Base-by-base conservation (phyloP, 768 basidiomycete species). In the Panaeolus papilionaceus region DNA sequence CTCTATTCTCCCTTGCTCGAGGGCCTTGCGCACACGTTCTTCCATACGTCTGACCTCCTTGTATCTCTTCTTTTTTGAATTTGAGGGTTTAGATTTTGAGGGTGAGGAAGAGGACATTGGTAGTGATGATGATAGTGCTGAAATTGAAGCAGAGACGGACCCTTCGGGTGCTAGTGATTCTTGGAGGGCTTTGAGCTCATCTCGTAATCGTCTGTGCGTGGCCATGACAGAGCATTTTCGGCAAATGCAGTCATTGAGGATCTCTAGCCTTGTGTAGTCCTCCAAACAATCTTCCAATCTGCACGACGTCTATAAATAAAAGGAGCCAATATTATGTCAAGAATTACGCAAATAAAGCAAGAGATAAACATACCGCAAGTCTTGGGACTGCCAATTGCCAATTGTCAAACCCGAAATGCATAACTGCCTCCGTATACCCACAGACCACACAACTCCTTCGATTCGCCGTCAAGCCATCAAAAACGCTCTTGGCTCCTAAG, bases 351-450 rank as follows among this genome's bases (percentile, higher is more conserved):
- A 47, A 4, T 38, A 47, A 65, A 64, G 45, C 47, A 45, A 69
- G 39, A 38, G 28, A 74, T 44, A 16, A 26, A 85, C 88, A 73
- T 77, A 92, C 90, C 39, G 81, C 80, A 62, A 86, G 78, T 73
- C 87, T 82, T 20, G 93, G 94, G 14, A 95, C 80, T 37, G 90
- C 84, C 49, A 96, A 80, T 75, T 93, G 92, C 88, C 92, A 89
- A 72, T 89, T 94, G 75, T 96, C 92, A 70, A 96, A 91, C 1
- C 90, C 82, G 75, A 95, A 96, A 75, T 92, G 95, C 91, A 93
- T 95, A 69, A 95, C 95, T 3, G 95, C 93, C 74, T 96, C 95
- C 14, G 94, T 95, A 76, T 97, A 98, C 18, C 94, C 95, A 75
- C 97, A 98, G 62, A 88, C 84, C 61, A 93, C 84, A 73, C 97